phyloP scores from a whole-genome alignment of 768 basidiomycete genomes.

The Galerina sulciceps region DNA sequence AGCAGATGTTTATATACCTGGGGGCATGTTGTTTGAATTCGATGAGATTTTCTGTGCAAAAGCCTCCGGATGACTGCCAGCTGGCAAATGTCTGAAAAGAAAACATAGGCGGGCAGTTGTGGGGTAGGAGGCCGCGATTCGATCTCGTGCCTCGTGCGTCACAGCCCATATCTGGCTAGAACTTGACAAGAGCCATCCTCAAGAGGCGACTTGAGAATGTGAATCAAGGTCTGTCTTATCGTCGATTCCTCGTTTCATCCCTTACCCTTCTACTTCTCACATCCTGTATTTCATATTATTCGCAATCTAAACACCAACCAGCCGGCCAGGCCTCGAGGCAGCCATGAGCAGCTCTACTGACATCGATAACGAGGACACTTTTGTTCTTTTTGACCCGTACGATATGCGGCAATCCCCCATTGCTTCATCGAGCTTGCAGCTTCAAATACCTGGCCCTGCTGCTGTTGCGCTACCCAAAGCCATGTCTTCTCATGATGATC shows the following conservation, averaged over 20 bases:
- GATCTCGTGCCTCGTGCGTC: slow-evolving; percentile 30
- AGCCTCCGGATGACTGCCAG: slow-evolving; percentile 7
- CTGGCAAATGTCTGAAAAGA: slow-evolving; percentile 14
- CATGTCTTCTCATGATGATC: slow-evolving; percentile 34
- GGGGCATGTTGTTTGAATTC: slow-evolving; percentile 1
- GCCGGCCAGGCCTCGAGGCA: slow-evolving; percentile 20
- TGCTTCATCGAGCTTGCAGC: slow-evolving; percentile 14
- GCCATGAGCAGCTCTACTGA: slow-evolving; percentile 39
- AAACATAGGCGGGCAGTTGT: slow-evolving; percentile 7
- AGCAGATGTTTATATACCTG: slow-evolving; percentile 12
- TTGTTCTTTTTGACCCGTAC: slow-evolving; percentile 57
- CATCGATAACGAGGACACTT: slow-evolving; percentile 57
- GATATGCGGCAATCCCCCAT: slow-evolving; percentile 29
- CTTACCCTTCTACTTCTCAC: neutral
- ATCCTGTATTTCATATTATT: slow-evolving; percentile 7
- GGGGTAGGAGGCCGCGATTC: slow-evolving; percentile 10
- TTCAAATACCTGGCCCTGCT: slow-evolving; percentile 1
- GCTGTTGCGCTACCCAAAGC: slow-evolving; percentile 18
- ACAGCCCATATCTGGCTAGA: slow-evolving; percentile 21
- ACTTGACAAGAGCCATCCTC: slow-evolving; percentile 34
- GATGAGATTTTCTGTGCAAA: too few species aligned
- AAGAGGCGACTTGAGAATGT: slow-evolving; percentile 34
- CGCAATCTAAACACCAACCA: neutral
- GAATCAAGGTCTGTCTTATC: slow-evolving; percentile 25
- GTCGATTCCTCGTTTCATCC: slow-evolving; percentile 12